Evolutionary conservation across 257 asterid genomes (phyloP), one percentile per base, ranked within the genome.

Genomic region (Leonotis leonurus): DNA sequence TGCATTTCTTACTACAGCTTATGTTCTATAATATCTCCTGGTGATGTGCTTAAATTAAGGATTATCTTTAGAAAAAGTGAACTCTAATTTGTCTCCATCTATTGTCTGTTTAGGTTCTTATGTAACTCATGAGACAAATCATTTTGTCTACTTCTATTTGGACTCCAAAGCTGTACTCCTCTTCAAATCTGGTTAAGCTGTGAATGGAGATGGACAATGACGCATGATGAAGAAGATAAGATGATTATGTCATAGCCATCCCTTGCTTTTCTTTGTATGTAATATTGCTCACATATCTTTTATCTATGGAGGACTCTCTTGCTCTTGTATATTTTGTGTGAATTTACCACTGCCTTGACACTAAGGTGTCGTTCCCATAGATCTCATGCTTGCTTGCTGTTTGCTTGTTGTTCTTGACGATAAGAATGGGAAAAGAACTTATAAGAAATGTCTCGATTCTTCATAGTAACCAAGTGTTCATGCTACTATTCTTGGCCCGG

Each of bases 81-180:
- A 11, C 44, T 73, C 66, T 74, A 22, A 72, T 62, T 59, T 40
- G 64, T 58, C 58, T 55, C 60, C 26, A 3, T 35, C 35, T 35
- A 1, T 39, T 55, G 3, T 58, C 53, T 49, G 37, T 64, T 50
- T 58, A 92, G 99, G 99, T 65, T 92, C 99, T 14, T 92, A 92
- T 67, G 99, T 92, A 58, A 92, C 99, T 66, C 99, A 92, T 12
- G 99, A 92, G 85, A 92, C 99, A 20, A 92, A 92, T 67, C 97
- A 92, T 86, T 92, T 92, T 62, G 96, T 92, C 82, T 92, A 92
- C 84, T 92, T 92, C 97, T 92, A 92, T 71, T 68, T 92, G 96
- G 99, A 92, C 50, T 70, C 93, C 7, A 92, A 92, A 80, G 99
- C 99, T 3, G 76, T 92, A 14, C 97, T 92, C 71, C 80, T 92